Conservation (phyloP, 2,329 filamentous ascomycete genomes). For the Teratosphaeria zuluensis region DNA sequence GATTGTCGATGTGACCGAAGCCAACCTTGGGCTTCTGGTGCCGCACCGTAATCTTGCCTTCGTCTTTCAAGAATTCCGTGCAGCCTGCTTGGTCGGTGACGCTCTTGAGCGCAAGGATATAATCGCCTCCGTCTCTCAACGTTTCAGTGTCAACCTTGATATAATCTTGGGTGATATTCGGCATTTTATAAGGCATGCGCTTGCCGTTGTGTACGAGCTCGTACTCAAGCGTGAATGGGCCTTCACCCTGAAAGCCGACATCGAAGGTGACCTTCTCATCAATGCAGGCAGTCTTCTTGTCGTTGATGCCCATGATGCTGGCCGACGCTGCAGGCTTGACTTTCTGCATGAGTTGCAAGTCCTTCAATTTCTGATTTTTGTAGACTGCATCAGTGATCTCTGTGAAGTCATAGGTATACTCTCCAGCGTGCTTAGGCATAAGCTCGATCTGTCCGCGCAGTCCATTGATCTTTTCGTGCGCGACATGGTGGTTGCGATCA, state of each 20-base stretch:
- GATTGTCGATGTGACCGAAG: conserved; percentile 79
- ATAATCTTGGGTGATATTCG: conserved; percentile 51
- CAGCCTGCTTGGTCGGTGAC: conserved; percentile 81
- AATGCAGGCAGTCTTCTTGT: conserved; percentile 63
- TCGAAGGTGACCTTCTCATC: conserved; percentile 69
- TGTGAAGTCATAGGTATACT: conserved; percentile 77
- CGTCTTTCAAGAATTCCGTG: conserved; percentile 75
- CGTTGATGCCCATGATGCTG: conserved; percentile 48
- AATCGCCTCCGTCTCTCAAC: conserved; percentile 75
- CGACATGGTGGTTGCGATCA: conserved; percentile 39
- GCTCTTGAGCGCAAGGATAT: conserved; percentile 74
- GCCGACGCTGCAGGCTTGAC: conserved; percentile 90
- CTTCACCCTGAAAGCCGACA: conserved; percentile 67
- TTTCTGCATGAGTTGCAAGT: conserved; percentile 64
- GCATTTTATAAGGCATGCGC: conserved; percentile 57
- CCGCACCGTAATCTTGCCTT: conserved; percentile 74
- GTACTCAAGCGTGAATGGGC: conserved; percentile 83
- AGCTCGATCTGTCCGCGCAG: conserved; percentile 78
- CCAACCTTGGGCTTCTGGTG: conserved; percentile 78
- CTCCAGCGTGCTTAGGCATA: conserved; percentile 68
- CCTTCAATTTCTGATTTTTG: conserved; percentile 50
- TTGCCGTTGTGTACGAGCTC: conserved; percentile 86
- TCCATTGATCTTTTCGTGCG: conserved; percentile 53
- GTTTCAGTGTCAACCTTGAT: conserved; percentile 67
- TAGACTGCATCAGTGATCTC: conserved; percentile 79